These are phyloP conservation scores for Fusarium nodosum DNA, from an alignment of 2,329 filamentous ascomycete species.

Conservation along the genomic window DNA sequence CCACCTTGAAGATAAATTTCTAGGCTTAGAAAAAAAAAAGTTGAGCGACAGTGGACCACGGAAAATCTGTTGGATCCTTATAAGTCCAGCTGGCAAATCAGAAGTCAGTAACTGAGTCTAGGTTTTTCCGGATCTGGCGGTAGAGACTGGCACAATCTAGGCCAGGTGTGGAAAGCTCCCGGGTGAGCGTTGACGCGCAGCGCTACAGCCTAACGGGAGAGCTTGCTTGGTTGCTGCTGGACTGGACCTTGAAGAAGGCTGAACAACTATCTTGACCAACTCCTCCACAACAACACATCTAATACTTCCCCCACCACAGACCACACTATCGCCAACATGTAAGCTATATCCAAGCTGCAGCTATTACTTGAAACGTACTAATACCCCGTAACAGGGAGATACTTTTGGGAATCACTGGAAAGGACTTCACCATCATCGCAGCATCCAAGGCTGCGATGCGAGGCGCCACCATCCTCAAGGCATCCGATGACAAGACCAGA, in stretches of 20 bases:
- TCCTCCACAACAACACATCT: conserved; percentile 39
- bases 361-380: conserved; percentile 32
- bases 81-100: conserved; percentile 45
- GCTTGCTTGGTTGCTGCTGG: conserved; percentile 48
- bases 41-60: conserved; percentile 51
- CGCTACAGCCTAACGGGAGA: conserved; percentile 55
- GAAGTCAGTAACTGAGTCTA: conserved; percentile 33
- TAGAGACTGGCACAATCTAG: conserved; percentile 52
- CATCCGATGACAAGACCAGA: conserved; percentile 95
- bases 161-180: conserved; percentile 40
- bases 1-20: conserved; percentile 51
- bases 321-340: conserved; percentile 47
- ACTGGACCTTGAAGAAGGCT: conserved; percentile 44
- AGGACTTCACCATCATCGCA: conserved; percentile 98
- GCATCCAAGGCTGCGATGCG: conserved; percentile 99
- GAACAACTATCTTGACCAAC: conserved; percentile 40
- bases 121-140: conserved; percentile 55
- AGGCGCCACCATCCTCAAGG: conserved; percentile 95
- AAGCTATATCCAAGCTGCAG: conserved; percentile 32
- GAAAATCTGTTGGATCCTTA: conserved; percentile 35
- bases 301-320: conserved; percentile 28
- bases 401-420: conserved; percentile 96
- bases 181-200: conserved; percentile 54
- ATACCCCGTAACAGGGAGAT: conserved; percentile 79
- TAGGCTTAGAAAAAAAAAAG: conserved; percentile 58